Percentiles rank a stretch among this genome's conserved stretches.
Conservation (phyloP, 2,329 filamentous ascomycete species). For the Epichloe gansuensis region DNA sequence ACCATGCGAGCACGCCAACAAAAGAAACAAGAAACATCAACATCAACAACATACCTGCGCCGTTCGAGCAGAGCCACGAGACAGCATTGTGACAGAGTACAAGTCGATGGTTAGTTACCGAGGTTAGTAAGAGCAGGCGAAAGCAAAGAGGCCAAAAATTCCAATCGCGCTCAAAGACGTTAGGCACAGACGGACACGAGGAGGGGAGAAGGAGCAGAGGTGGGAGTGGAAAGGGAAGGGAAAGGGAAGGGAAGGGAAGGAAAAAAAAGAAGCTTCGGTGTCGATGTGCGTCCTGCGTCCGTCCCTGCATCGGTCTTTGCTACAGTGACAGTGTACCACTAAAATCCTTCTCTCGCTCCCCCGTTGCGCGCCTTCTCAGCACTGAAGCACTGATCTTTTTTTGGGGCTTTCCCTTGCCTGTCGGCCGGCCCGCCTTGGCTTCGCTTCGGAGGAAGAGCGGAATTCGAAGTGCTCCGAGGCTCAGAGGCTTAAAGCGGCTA, state of each 20-base stretch:
- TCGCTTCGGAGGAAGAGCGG: constrained; percentile 10
- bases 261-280: constrained; percentile 3
- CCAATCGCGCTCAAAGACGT: neutral
- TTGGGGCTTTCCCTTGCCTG: neutral
- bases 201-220: neutral
- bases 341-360: too few species aligned
- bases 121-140: constrained; percentile 1
- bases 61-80: constrained; percentile 42
- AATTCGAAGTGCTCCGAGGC: constrained; percentile 13
- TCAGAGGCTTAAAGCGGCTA: neutral
- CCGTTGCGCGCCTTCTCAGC: neutral
- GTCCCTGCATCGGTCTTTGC: neutral
- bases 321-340: too few species aligned
- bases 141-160: neutral
- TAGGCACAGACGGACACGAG: neutral
- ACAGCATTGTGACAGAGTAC: constrained; percentile 36
- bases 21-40: constrained; percentile 2
- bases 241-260: neutral
- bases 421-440: constrained; percentile 1
- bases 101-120: neutral
- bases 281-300: neutral
- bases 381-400: neutral
- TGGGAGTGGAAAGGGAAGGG: neutral
- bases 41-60: constrained; percentile 37
- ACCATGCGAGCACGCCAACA: neutral